A percentile compares a stretch with the other conserved stretches of the same genome.
These are phyloP conservation scores for Typha latifolia DNA, from an alignment of 176 grass and related monocot species.

Conservation along the genomic window DNA sequence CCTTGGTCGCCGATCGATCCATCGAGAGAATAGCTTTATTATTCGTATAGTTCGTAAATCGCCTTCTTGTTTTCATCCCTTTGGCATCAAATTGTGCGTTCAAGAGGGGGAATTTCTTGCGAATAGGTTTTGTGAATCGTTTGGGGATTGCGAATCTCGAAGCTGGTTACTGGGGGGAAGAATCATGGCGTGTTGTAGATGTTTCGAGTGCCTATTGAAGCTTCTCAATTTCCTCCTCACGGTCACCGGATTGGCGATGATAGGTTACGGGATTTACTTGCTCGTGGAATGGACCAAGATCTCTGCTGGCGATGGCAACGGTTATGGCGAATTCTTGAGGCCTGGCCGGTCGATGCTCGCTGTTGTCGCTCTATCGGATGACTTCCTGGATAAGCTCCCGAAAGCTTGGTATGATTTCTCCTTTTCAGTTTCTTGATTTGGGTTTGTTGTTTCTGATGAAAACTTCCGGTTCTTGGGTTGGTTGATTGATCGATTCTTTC, in stretches of 20 bases:
- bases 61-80: too few species aligned
- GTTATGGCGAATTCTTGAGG: conserved; percentile 20
- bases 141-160: background rate
- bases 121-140: too few species aligned
- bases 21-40: too few species aligned
- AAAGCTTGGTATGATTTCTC: conserved; percentile 67
- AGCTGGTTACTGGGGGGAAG: conserved; percentile 15
- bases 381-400: conserved; percentile 61
- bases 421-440: background rate
- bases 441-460: background rate
- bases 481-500: too few species aligned
- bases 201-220: conserved; percentile 79
- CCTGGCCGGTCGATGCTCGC: conserved; percentile 61
- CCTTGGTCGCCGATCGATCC: too few species aligned
- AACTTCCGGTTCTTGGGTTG: too few species aligned
- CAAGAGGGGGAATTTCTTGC: too few species aligned
- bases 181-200: conserved; percentile 74
- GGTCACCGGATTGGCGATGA: conserved; percentile 70
- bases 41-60: too few species aligned
- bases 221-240: conserved; percentile 85
- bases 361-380: conserved; percentile 41
- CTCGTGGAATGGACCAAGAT: conserved; percentile 60
- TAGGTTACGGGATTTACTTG: conserved; percentile 78
- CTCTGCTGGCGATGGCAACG: conserved; percentile 17
- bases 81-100: too few species aligned